Evolutionary conservation across 371 early-diverging fungal species (phyloP).

Genomic region (Coemansia sp.): DNA sequence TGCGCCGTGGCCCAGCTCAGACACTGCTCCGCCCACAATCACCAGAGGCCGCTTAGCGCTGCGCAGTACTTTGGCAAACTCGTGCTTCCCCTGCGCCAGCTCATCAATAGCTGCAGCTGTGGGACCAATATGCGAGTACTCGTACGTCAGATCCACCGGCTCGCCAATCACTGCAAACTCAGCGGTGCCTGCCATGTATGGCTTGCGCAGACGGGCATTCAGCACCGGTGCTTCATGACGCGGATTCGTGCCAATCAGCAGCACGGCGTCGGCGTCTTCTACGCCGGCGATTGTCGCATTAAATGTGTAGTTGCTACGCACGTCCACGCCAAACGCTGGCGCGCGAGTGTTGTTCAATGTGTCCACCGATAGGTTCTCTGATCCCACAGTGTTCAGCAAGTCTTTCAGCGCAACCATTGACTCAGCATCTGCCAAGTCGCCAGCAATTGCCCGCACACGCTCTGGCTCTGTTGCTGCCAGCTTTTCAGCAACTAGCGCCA

Average conservation of each 20-base stretch:
- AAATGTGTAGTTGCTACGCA: constrained; percentile 87
- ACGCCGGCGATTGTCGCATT: constrained; percentile 84
- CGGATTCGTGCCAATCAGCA: constrained; percentile 93
- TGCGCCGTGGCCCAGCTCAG: constrained; percentile 72
- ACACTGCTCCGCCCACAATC: constrained; percentile 80
- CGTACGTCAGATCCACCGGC: constrained; percentile 81
- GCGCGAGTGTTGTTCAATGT: constrained; percentile 57
- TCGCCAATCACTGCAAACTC: constrained; percentile 83
- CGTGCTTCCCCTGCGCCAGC: constrained; percentile 67
- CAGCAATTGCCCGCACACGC: constrained; percentile 84
- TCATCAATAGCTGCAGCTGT: constrained; percentile 68
- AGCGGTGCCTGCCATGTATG: constrained; percentile 78
- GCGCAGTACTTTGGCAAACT: constrained; percentile 74
- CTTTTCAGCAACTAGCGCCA: constrained; percentile 69
- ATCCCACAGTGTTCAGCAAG: constrained; percentile 81
- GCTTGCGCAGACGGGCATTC: constrained; percentile 93
- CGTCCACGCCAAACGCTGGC: constrained; percentile 69
- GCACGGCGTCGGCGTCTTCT: constrained; percentile 89
- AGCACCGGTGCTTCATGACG: constrained; percentile 95
- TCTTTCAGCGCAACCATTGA: constrained; percentile 84
- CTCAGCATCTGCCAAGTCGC: constrained; percentile 89
- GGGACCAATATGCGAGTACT: constrained; percentile 80
- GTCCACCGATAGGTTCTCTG: constrained; percentile 83
- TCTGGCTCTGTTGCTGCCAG: constrained; percentile 59
- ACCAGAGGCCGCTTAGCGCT: constrained; percentile 90